Conservation (phyloP, 208 protist species). For the Wallacemonas rigidus region DNA sequence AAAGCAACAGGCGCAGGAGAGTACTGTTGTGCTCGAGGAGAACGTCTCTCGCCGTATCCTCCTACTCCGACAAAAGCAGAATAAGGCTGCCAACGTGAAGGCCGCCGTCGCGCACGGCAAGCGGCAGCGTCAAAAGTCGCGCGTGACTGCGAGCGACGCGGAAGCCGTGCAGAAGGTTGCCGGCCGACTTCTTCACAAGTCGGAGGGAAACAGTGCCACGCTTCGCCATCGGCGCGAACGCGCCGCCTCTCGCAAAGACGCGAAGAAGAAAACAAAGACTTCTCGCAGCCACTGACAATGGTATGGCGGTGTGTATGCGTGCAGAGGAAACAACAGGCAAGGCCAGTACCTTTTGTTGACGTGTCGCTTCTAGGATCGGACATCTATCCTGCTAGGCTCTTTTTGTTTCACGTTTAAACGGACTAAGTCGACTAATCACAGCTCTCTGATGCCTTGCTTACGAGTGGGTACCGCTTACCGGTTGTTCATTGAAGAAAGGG, state of each 20-base stretch:
- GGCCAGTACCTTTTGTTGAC: too few species aligned
- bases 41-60: constrained; percentile 71
- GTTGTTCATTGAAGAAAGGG: too few species aligned
- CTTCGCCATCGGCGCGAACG: constrained; percentile 50
- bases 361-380: too few species aligned
- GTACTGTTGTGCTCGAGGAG: constrained; percentile 69
- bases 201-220: constrained; percentile 24
- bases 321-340: too few species aligned
- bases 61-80: constrained; percentile 64
- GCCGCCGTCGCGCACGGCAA: constrained; percentile 68
- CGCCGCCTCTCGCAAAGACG: constrained; percentile 32
- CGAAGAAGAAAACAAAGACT: constrained; percentile 19
- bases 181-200: constrained; percentile 34
- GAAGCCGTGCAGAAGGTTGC: constrained; percentile 52
- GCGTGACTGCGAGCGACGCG: constrained; percentile 29
- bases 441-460: neutral
- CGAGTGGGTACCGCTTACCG: neutral
- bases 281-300: constrained; percentile 18
- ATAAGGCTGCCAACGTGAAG: constrained; percentile 65
- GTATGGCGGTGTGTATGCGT: too few species aligned
- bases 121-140: constrained; percentile 29
- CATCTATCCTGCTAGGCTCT: neutral
- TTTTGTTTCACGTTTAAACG: constrained; percentile 2
- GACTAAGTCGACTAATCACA: constrained; percentile 1
- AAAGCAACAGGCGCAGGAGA: constrained; percentile 16